A percentile compares a stretch with the other conserved stretches of the same genome.
Evolutionary conservation across 2,329 filamentous ascomycete genomes (phyloP).

Genomic region (Colletotrichum eremochloae): DNA sequence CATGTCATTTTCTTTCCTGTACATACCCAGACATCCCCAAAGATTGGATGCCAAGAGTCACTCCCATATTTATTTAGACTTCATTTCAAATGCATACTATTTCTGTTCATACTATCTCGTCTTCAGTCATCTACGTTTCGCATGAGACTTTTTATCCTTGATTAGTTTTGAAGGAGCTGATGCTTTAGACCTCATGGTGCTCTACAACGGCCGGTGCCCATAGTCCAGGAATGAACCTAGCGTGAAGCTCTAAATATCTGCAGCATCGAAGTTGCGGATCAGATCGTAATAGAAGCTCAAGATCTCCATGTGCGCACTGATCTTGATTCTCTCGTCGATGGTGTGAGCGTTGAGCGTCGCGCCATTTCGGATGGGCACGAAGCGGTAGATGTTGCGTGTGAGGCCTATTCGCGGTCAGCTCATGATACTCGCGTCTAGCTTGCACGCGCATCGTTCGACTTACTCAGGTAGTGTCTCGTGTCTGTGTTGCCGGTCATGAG

Average conservation of each 20-base stretch:
- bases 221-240: too few relatives aligned
- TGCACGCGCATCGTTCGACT: not conserved
- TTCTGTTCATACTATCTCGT: not conserved
- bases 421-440: not conserved
- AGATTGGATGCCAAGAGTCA: slow-evolving; percentile 1
- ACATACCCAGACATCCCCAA: slow-evolving; percentile 15
- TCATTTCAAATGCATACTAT: slow-evolving; percentile 4
- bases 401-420: slow-evolving; percentile 18
- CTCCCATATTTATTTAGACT: slow-evolving; percentile 11
- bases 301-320: slow-evolving; percentile 36
- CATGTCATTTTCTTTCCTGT: not conserved
- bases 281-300: slow-evolving; percentile 37
- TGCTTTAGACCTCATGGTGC: not conserved
- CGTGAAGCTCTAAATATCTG: not conserved
- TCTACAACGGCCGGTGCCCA: not conserved
- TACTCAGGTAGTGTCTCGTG: slow-evolving; percentile 36
- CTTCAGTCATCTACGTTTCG: too few relatives aligned
- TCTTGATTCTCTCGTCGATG: slow-evolving; percentile 38
- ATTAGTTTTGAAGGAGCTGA: too few relatives aligned
- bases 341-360: slow-evolving; percentile 33
- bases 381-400: slow-evolving; percentile 31
- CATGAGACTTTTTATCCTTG: not conserved
- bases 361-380: slow-evolving; percentile 26
- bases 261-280: slow-evolving; percentile 37
- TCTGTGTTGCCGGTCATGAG: slow-evolving; percentile 39